These are phyloP conservation scores for Diaporthe sp. DNA, from an alignment of 2,329 filamentous ascomycete species.

Conservation along the genomic window DNA sequence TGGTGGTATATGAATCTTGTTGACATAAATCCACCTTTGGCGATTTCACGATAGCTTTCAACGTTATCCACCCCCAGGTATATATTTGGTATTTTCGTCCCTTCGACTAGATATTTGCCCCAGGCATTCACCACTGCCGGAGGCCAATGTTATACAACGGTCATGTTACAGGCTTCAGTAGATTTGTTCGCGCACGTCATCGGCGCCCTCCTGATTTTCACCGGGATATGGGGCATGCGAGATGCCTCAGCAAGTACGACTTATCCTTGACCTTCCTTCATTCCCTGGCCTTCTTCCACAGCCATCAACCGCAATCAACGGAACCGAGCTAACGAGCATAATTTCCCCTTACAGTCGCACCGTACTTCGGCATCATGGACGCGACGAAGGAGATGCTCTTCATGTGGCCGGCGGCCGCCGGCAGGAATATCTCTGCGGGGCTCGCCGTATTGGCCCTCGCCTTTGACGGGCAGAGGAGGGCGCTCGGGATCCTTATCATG, in stretches of 20 bases:
- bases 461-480: slow-evolving; percentile 1
- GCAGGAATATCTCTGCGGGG: neutral
- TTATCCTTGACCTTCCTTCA: neutral
- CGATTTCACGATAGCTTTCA: neutral
- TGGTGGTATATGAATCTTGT: neutral
- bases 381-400: slow-evolving; percentile 2
- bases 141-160: neutral
- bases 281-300: neutral
- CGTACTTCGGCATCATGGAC: neutral
- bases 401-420: slow-evolving; percentile 6
- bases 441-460: neutral
- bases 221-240: neutral
- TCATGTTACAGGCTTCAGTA: neutral
- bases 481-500: neutral
- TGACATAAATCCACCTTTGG: neutral
- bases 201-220: neutral
- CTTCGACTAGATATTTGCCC: neutral
- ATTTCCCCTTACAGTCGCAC: neutral
- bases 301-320: neutral
- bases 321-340: neutral
- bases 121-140: no score
- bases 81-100: neutral
- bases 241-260: neutral
- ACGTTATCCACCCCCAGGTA: neutral
- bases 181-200: neutral